phyloP scores from a whole-genome alignment of 345 rosid species.

The Citrus sinensis region DVS_A1.0 CM039165.1:25571501-25572000 shows the following conservation, averaged over 20 bases:
- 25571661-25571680: conserved; percentile 28
- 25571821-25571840: conserved; percentile 70
- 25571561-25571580: conserved; percentile 71
- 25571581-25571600: conserved; percentile 55
- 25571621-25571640: conserved; percentile 24
- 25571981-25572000: conserved; percentile 31
- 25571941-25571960: conserved; percentile 24
- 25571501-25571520: conserved; percentile 86
- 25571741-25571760: conserved; percentile 16
- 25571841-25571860: conserved; percentile 39
- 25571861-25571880: conserved; percentile 29
- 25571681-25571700: conserved; percentile 24
- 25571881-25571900: conserved; percentile 56
- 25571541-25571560: conserved; percentile 87
- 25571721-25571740: conserved; percentile 20
- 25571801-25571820: conserved; percentile 39
- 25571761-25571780: conserved; percentile 20
- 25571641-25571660: conserved; percentile 25
- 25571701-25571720: conserved; percentile 18
- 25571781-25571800: conserved; percentile 22
- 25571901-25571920: conserved; percentile 44
- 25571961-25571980: conserved; percentile 24
- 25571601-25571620: conserved; percentile 48
- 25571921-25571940: conserved; percentile 33
- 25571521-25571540: conserved; percentile 85